Base-by-base conservation (phyloP, 805 yeast species). In the Spencermartinsiella europaea region DNA sequence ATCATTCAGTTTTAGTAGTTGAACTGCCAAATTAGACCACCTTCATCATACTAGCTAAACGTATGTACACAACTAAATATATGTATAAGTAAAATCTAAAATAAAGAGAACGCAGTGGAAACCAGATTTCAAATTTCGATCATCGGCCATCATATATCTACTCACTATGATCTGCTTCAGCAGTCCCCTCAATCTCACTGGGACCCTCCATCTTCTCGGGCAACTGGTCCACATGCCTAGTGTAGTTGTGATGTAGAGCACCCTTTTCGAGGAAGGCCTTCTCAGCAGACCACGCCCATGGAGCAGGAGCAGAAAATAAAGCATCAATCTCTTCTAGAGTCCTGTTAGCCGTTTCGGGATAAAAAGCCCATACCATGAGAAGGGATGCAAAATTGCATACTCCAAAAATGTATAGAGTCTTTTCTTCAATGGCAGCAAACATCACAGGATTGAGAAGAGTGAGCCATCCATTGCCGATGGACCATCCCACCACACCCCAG, bases 291-390 rank as follows among this genome's bases (percentile, higher is more conserved):
- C 49, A 48, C 14, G 36, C 40, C 45, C 45, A 51, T 15, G 40
- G 40, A 4, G 47, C 37, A 21, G 38, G 28, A n/a, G 82, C 80
- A 52, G 52, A 52, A 63, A 78, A 80, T 65, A 80, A 62, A 46
- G 63, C 66, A 62, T 79, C 83, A 58, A 80, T 67, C 56, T 80
- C 84, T 43, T 79, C 83, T 55, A 72, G 74, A 0, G 83, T 75
- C 61, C 79, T 71, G 46, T 71, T 72, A 50, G 71, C 70, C 28
- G 83, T 76, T 60, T 80, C 86, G 8, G 85, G 85, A 59, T 79
- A 81, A 60, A 75, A 74, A 62, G 80, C 71, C 68, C 66, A 80
- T 15, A 51, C 47, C 47, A 49, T 47, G 36, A 51, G 47, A 19
- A 56, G 36, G 8, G 56, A 45, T 34, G 42, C 34, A 38, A 60